Conservation (phyloP, 129 eudicot species). For the Scalesia atractyloides region DNA sequence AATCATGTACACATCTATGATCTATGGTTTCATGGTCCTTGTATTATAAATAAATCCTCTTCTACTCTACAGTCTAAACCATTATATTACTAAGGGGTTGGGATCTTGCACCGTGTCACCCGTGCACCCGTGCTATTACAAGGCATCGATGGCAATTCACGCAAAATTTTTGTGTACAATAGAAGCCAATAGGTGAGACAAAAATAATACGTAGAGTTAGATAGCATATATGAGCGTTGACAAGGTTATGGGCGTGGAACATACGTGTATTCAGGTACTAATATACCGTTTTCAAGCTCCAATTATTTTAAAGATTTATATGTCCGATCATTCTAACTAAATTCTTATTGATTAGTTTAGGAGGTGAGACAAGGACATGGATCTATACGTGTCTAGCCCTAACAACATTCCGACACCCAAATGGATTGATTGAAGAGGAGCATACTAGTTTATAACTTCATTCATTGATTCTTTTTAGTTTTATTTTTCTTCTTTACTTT, state of each 20-base stretch:
- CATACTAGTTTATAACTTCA: not conserved
- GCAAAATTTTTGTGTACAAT: not conserved
- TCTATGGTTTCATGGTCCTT: not conserved
- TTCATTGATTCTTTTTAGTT: not conserved
- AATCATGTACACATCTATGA: conserved; percentile 33
- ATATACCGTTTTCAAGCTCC: not conserved
- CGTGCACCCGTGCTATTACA: not conserved
- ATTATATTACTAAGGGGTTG: not conserved
- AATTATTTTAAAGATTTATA: not conserved
- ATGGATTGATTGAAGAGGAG: not conserved
- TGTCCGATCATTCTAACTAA: not conserved
- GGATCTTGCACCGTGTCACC: not conserved
- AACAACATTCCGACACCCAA: not conserved
- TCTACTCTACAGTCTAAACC: not conserved
- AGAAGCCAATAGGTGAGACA: not conserved
- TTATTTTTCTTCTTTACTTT: conserved; percentile 9
- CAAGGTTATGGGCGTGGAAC: conserved; percentile 10
- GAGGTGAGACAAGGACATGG: not conserved
- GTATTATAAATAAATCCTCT: conserved; percentile 26
- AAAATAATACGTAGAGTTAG: not conserved
- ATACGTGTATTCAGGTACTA: not conserved
- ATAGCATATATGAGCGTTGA: not conserved
- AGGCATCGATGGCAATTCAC: too few relatives aligned
- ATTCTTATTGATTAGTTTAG: not conserved
- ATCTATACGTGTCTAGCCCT: too few relatives aligned